Evolutionary conservation across 75 land plant species (phyloP).

Genomic region (Selaginella moellendorffii): DNA sequence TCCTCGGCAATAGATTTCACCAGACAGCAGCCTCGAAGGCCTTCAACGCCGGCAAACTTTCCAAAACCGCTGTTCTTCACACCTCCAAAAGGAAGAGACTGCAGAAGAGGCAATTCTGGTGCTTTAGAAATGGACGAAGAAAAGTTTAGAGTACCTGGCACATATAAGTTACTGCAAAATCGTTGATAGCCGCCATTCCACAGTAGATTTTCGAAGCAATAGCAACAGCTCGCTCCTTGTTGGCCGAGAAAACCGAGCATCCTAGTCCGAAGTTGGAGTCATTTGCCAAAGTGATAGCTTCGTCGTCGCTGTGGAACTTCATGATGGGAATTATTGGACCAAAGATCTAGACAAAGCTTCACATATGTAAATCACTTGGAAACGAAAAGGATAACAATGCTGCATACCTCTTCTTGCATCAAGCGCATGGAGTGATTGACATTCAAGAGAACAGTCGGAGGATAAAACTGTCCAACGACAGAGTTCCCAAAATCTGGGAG

Average conservation of each 20-base stretch:
- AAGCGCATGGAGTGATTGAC: constrained; percentile 70
- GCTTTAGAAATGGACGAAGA: too few species aligned
- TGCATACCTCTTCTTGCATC: constrained; percentile 95
- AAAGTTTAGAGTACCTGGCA: too few species aligned
- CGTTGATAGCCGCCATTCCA: constrained; percentile 83
- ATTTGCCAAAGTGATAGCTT: constrained; percentile 67
- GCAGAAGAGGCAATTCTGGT: too few species aligned
- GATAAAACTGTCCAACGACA: constrained; percentile 81
- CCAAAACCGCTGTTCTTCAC: constrained; percentile 87
- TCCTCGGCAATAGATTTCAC: constrained; percentile 74
- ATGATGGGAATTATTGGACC: constrained; percentile 87
- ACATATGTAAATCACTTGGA: too few species aligned
- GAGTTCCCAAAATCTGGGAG: constrained; percentile 46
- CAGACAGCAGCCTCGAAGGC: constrained; percentile 74
- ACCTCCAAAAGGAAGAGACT: constrained; percentile 95
- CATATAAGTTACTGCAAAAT: constrained; percentile 79
- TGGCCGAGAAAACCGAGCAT: constrained; percentile 80
- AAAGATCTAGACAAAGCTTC: too few species aligned
- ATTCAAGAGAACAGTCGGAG: constrained; percentile 73
- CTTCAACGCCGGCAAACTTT: constrained; percentile 81
- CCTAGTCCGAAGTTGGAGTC: constrained; percentile 82
- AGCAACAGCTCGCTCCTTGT: constrained; percentile 39
- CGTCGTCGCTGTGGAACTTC: constrained; percentile 78
- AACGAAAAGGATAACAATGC: too few species aligned
- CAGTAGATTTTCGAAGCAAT: constrained; percentile 68